Base-by-base conservation (phyloP, 257 asterid species). In the Plantago major region DNA sequence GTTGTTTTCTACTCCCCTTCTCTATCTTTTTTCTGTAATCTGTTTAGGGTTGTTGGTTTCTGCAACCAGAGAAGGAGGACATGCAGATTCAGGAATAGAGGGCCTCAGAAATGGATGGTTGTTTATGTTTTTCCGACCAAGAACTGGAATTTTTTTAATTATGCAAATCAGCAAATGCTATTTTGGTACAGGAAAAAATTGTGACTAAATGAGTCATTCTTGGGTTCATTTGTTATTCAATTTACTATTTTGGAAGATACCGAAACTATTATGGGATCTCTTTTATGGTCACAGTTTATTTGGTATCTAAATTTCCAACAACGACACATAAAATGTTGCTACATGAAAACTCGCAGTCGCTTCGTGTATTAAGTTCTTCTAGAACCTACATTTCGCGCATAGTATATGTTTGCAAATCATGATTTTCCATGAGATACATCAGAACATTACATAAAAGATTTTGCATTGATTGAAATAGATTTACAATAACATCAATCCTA, bases 51-150 rank as follows among this genome's bases (percentile, higher is more conserved):
- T 66, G 76, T 60, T 68, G 10, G 66, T 62, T 62, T 69, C 73
- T 80, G 76, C 80, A 74, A 73, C 68, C 75, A 42, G 37, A 64
- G 72, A 74, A 64, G 72, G 53, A 47, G 75, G 70, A 62, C 70
- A 58, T 57, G 55, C 64, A 55, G 73, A 58, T 74, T 55, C 76
- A 33, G 66, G 56, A 62, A 62, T 43, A 58, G 74, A 52, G 67
- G 64, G 62, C 28, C 17, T 30, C 26, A 38, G 40, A 60, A 60
- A 44, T 44, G 64, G 64, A 45, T 18, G 52, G 66, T 53, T 53
- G 14, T 62, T 67, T 62, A 14, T 64, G 11, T 9, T 58, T 42
- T 38, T 37, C 33, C n/a, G 6, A 61, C 7, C 58, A 54, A 65
- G 44, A 54, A 46, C 9, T 58, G 11, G 19, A 59, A 40, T 53